A percentile compares a stretch with the other conserved stretches of the same genome.
These are phyloP conservation scores for Xerocomellus chrysenteron DNA, from an alignment of 768 basidiomycete species.

Conservation along the genomic window DNA sequence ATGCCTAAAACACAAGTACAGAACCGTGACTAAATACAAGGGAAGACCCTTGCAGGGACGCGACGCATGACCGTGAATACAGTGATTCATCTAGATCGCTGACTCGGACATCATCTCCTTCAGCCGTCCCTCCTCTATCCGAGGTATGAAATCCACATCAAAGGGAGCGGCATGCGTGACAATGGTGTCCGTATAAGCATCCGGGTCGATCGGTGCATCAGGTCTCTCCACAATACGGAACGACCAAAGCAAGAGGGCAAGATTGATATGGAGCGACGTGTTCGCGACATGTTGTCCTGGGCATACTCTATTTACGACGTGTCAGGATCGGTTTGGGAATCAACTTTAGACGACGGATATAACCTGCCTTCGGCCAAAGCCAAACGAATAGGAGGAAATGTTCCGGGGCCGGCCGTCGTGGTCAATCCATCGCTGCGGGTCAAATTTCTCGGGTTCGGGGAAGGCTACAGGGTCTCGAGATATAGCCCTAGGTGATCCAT, in stretches of 20 bases:
- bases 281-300: constrained; percentile 55
- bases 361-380: constrained; percentile 43
- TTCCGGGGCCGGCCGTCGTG: constrained; percentile 42
- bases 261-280: constrained; percentile 56
- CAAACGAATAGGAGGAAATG: constrained; percentile 46
- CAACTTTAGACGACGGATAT: not conserved
- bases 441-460: constrained; percentile 44
- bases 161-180: constrained; percentile 60
- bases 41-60: too few species aligned
- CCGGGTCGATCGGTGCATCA: constrained; percentile 50
- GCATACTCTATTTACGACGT: constrained; percentile 42
- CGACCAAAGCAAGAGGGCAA: constrained; percentile 60
- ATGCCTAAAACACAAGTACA: too few species aligned
- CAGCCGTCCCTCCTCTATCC: constrained; percentile 24
- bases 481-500: constrained; percentile 16
- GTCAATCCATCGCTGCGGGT: constrained; percentile 54
- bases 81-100: not conserved
- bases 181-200: constrained; percentile 54
- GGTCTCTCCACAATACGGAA: constrained; percentile 53
- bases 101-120: constrained; percentile 10
- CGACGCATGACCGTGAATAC: too few species aligned
- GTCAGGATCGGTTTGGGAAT: not conserved
- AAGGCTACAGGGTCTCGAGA: constrained; percentile 23
- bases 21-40: too few species aligned
- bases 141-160: constrained; percentile 51